phyloP scores from a whole-genome alignment of 2,329 filamentous ascomycete genomes.

The Venturia effusa region DNA sequence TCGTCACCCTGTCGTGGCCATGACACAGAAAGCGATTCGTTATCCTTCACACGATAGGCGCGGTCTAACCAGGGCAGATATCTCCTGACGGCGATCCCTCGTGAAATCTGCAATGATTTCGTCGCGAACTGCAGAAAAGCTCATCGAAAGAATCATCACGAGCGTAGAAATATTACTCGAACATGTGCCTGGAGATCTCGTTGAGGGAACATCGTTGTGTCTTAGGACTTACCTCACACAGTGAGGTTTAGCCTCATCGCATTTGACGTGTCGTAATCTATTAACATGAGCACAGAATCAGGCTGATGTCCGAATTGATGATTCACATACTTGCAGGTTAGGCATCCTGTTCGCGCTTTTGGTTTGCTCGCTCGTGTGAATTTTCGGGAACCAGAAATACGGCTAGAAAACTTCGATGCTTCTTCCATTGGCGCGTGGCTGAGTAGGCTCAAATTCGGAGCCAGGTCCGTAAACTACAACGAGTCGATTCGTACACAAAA shows the following conservation, averaged over 20 bases:
- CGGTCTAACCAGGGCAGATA: not conserved
- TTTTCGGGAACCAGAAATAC: not conserved
- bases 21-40: not conserved
- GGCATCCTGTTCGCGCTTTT: not conserved
- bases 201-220: not conserved
- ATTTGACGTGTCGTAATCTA: slow-evolving; percentile 7
- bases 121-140: no score
- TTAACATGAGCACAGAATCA: not conserved
- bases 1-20: not conserved
- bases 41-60: not conserved
- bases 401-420: not conserved
- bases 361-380: not conserved
- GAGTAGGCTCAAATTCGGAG: not conserved
- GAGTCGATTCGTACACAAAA: no score
- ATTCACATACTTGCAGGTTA: slow-evolving; percentile 8
- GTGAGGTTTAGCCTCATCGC: slow-evolving; percentile 1
- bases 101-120: no score
- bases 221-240: not conserved
- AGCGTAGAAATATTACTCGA: not conserved
- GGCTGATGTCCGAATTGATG: no score
- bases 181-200: not conserved
- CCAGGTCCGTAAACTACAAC: no score
- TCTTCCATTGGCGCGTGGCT: not conserved
- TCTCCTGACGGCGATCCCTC: no score
- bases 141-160: not conserved